Conservation (phyloP, 768 basidiomycete species). For the Hericium rajendrae region DNA sequence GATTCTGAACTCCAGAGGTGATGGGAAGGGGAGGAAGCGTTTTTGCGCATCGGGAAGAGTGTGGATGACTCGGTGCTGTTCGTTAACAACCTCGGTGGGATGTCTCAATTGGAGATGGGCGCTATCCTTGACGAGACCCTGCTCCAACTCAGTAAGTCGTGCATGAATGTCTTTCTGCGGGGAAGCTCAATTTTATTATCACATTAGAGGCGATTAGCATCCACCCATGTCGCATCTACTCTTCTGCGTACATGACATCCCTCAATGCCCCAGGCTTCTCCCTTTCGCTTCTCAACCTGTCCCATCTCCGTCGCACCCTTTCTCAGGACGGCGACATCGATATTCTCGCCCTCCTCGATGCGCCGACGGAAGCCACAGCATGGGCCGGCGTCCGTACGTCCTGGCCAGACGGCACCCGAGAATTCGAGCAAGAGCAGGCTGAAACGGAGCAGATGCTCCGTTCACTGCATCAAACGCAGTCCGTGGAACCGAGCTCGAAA, state of each 20-base stretch:
- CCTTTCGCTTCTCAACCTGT: slow-evolving; percentile 39
- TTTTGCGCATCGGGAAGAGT: slow-evolving; percentile 8
- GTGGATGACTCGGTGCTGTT: slow-evolving; percentile 31
- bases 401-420: slow-evolving; percentile 17
- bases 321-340: not conserved
- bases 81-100: slow-evolving; percentile 47
- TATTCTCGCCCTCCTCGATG: slow-evolving; percentile 30
- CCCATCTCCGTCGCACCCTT: slow-evolving; percentile 19
- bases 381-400: slow-evolving; percentile 28
- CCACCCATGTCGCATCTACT: slow-evolving; percentile 32
- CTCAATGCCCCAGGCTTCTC: slow-evolving; percentile 55
- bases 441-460: not conserved
- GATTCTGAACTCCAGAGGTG: slow-evolving; percentile 19
- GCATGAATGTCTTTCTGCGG: not conserved
- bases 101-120: slow-evolving; percentile 40
- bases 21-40: slow-evolving; percentile 5
- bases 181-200: not conserved
- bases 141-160: slow-evolving; percentile 31
- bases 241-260: slow-evolving; percentile 47
- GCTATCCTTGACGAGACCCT: slow-evolving; percentile 37
- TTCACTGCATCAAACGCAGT: not conserved
- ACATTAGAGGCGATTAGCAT: slow-evolving; percentile 22
- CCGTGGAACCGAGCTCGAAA: not conserved
- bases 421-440: not conserved
- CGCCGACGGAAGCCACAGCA: slow-evolving; percentile 31